Evolutionary conservation across 306 rosid genomes (phyloP), one percentile per base, ranked within the genome.

Genomic region (Quercus parvula): DNA sequence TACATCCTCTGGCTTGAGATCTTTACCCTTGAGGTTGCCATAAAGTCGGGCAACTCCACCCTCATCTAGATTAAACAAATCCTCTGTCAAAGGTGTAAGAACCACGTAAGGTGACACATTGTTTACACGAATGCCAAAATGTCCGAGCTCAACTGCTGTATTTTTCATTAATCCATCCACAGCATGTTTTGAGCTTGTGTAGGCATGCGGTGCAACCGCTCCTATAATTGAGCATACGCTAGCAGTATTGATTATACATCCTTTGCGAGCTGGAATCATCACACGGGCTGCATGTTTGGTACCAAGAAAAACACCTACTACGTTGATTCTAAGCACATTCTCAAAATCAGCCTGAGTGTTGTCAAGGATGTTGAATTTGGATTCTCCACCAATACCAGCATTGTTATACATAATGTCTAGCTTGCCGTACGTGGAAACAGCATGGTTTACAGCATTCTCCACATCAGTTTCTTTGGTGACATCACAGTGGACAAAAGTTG

Each of bases 71-170:
- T 58, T 61, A 0, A 78, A 83, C 38, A 78, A 75, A 13, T 62
- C 1, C 82, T 24, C 81, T 15, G 79, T 20, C 77, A 88, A 12
- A 0, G 92, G 74, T 0, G 92, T 85, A 2, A 85, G 81, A 13
- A 88, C 85, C 17, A 73, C 5, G 17, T 77, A 82, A 0, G 91
- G 91, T 0, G 89, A 85, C 13, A 90, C 81, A 31, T 82, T 85
- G 27, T 91, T 91, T 6, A 88, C 91, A 11, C 90, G 72, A 24
- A 88, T 84, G 14, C 92, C 92, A 0, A 31, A 77, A 0, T 22
- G 56, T 33, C 92, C 92, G 6, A 91, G 81, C 75, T 90, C 92
- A 49, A 87, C 84, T 1, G 88, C 81, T 0, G 81, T 67, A 70
- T 81, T 87, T 17, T 10, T 87, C 46, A 30, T 75, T 1, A 88